A percentile compares a stretch with the other conserved stretches of the same genome.
These are phyloP conservation scores for Cytospora paraplurivora DNA, from an alignment of 2,329 filamentous ascomycete species.

Conservation along the genomic window DNA sequence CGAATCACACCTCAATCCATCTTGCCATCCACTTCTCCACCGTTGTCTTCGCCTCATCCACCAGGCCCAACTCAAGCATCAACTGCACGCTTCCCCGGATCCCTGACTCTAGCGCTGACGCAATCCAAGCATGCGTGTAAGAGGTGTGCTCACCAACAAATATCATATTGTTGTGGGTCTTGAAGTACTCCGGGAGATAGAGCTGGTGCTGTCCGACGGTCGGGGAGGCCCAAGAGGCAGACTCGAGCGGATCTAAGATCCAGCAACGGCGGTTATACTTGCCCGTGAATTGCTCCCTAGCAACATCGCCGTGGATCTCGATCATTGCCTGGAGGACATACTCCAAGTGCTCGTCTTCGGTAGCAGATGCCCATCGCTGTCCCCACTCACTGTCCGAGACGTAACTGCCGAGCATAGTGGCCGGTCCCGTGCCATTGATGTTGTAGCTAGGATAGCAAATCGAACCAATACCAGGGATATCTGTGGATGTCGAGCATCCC, in stretches of 20 bases:
- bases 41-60: slow-evolving; percentile 69
- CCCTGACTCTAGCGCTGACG: slow-evolving; percentile 66
- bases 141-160: slow-evolving; percentile 71
- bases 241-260: slow-evolving; percentile 62
- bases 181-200: slow-evolving; percentile 72
- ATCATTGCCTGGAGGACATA: slow-evolving; percentile 66
- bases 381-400: slow-evolving; percentile 45
- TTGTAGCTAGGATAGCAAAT: slow-evolving; percentile 70
- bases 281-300: slow-evolving; percentile 64
- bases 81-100: slow-evolving; percentile 67
- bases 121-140: slow-evolving; percentile 73
- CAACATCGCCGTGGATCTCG: slow-evolving; percentile 65
- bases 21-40: slow-evolving; percentile 69
- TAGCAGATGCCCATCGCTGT: slow-evolving; percentile 46
- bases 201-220: slow-evolving; percentile 66
- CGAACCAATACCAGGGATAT: slow-evolving; percentile 62
- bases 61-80: slow-evolving; percentile 64
- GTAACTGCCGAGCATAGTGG: slow-evolving; percentile 64
- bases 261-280: slow-evolving; percentile 67
- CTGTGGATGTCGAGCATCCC: slow-evolving; percentile 57
- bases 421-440: slow-evolving; percentile 56
- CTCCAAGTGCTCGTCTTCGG: slow-evolving; percentile 63
- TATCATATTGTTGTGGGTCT: slow-evolving; percentile 69
- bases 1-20: slow-evolving; percentile 55
- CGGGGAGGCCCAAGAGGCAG: slow-evolving; percentile 64